These are phyloP conservation scores for Choiromyces venosus DNA, from an alignment of 495 filamentous ascomycete species.

Conservation along the genomic window DNA sequence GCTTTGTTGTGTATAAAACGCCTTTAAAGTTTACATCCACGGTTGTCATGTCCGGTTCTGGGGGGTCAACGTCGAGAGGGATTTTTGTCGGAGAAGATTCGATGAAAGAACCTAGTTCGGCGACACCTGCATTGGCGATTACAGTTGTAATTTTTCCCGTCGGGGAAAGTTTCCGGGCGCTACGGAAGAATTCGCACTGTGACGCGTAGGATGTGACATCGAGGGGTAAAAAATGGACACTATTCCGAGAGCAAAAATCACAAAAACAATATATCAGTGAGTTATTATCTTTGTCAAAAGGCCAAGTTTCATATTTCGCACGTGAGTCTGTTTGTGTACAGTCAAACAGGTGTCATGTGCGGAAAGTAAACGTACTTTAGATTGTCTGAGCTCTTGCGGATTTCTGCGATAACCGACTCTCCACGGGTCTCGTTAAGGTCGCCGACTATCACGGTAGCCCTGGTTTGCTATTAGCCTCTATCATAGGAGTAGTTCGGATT, in stretches of 20 bases:
- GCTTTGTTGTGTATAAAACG: constrained; percentile 58
- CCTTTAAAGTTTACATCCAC: constrained; percentile 59
- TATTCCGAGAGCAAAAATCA: background rate
- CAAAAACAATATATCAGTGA: background rate
- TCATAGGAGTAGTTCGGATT: background rate
- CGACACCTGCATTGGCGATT: constrained; percentile 64
- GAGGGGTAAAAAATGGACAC: constrained; percentile 52
- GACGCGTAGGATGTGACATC: constrained; percentile 57
- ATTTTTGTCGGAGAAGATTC: constrained; percentile 37
- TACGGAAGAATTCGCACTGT: constrained; percentile 57
- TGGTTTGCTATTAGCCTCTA: constrained; percentile 22
- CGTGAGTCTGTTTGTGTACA: background rate
- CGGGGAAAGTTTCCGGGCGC: constrained; percentile 51
- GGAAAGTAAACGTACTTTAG: constrained; percentile 19
- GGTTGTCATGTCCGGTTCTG: constrained; percentile 52
- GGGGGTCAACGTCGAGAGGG: constrained; percentile 43
- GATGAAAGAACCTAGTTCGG: constrained; percentile 47
- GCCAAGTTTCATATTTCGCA: background rate
- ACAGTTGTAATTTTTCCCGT: constrained; percentile 56
- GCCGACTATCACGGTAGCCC: constrained; percentile 50
- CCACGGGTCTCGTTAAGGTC: constrained; percentile 47
- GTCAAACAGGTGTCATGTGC: no score
- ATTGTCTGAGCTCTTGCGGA: constrained; percentile 40
- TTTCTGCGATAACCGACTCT: constrained; percentile 39
- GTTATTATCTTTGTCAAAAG: background rate